These are phyloP conservation scores for Trichaptum fuscoviolaceum DNA, from an alignment of 768 basidiomycete genomes.

Conservation along the genomic window DNA sequence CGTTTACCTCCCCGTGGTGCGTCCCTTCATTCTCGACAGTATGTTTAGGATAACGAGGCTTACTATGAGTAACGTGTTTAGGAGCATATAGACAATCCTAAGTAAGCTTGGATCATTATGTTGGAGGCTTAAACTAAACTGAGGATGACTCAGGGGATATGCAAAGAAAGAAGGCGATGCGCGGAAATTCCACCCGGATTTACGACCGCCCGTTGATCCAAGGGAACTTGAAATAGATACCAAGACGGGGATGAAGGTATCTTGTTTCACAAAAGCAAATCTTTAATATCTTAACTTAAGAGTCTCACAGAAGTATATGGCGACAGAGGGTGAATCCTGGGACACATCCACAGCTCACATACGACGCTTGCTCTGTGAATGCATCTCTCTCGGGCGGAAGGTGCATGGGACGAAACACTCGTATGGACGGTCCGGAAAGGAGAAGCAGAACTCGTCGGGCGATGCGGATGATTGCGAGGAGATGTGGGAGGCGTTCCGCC, in stretches of 20 bases:
- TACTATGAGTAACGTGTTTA: constrained; percentile 16
- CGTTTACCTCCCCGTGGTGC: constrained; percentile 64
- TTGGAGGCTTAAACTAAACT: not conserved
- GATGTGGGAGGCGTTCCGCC: constrained; percentile 62
- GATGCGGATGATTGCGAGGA: constrained; percentile 35
- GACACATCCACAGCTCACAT: constrained; percentile 71
- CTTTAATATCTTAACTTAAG: too few species aligned
- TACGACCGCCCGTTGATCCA: constrained; percentile 69
- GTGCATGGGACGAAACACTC: constrained; percentile 30
- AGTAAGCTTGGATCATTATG: constrained; percentile 28
- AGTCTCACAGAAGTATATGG: constrained; percentile 63
- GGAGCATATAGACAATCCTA: constrained; percentile 81
- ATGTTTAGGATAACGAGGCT: not conserved
- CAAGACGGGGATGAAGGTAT: constrained; percentile 76
- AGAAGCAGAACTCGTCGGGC: not conserved
- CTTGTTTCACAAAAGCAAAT: not conserved
- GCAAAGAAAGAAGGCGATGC: constrained; percentile 67
- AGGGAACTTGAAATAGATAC: constrained; percentile 74
- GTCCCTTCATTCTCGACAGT: constrained; percentile 14
- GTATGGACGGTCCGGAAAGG: not conserved
- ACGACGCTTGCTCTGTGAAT: constrained; percentile 52
- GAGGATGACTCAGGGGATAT: constrained; percentile 45
- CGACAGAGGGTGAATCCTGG: constrained; percentile 61
- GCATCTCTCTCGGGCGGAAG: constrained; percentile 63
- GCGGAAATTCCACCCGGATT: constrained; percentile 60